Evolutionary conservation across 2,329 filamentous ascomycete genomes (phyloP).

Genomic region (Botrytis galanthina): DNA sequence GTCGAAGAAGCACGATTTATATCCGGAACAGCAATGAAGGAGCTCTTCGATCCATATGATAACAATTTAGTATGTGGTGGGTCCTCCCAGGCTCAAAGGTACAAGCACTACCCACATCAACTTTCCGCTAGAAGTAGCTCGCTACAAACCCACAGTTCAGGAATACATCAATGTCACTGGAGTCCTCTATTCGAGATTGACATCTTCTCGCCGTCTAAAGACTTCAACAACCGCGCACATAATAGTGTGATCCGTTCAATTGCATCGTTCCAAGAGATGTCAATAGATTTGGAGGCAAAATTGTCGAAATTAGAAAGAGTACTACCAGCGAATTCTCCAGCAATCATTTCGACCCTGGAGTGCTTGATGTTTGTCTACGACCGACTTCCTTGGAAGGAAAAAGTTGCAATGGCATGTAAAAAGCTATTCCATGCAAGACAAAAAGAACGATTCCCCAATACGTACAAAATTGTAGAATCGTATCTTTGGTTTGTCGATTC

Average conservation of each 20-base stretch:
- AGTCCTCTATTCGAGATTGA: background rate
- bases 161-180: rapidly evolving
- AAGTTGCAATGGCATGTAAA: background rate
- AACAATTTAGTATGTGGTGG: background rate
- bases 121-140: background rate
- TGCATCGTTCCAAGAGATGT: background rate
- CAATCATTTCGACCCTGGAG: background rate
- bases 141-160: background rate
- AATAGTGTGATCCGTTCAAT: background rate
- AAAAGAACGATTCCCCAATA: background rate
- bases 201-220: background rate
- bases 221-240: background rate
- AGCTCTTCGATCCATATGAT: background rate
- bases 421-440: background rate
- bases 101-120: rapidly evolving
- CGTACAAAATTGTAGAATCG: background rate
- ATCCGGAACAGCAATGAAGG: background rate
- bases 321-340: background rate
- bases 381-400: rapidly evolving
- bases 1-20: background rate
- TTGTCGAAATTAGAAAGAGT: background rate
- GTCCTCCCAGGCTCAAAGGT: background rate
- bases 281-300: rapidly evolving
- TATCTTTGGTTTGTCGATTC: background rate
- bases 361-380: background rate